Evolutionary conservation across 2,329 filamentous ascomycete species (phyloP), one percentile per base, ranked within the genome.

Genomic region (Diaporthe vexans): DNA sequence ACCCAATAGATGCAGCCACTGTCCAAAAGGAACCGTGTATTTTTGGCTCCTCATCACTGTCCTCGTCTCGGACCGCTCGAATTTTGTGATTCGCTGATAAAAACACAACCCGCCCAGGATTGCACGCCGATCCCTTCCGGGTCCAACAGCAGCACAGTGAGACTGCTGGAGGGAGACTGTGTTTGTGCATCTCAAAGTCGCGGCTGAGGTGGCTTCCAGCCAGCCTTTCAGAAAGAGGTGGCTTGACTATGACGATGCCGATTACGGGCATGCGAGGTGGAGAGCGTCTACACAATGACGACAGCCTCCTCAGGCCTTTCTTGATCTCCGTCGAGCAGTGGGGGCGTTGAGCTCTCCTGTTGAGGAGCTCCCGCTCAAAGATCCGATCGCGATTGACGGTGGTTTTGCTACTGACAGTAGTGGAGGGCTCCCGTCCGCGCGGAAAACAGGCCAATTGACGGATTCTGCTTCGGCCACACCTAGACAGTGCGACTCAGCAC

Each of bases 11-110:
- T 54, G 58, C 68, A 54, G 57, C 67, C 73, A 74, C 29, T 43
- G 40, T 56, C 26, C 57, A 59, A 59, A 54, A 52, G 29, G 26
- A 35, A 72, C 61, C 24, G 72, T 69, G 63, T 69, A 61, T 43
- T 69, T 46, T 46, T 40, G 46, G 56, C 37, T 33, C 46, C 29
- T 4, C 40, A 37, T 70, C 61, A 61, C 51, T 65, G 56, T 59
- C 65, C 63, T 52, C 48, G n/a, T 40, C 48, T 54, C 57, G 61
- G 57, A 58, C 54, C 33, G 63, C 72, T 63, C 65, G 65, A 75
- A 73, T 75, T 75, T 65, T 71, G 57, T 75, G 73, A 75, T 75
- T 75, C 61, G 73, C 37, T 52, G 71, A 75, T 70, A 71, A 73
- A 75, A 57, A 40, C 40, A 51, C 37, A 63, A 67, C 46, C 63